Evolutionary conservation across 2,329 filamentous ascomycete genomes (phyloP).

Genomic region (Aspergillus flavus): DNA sequence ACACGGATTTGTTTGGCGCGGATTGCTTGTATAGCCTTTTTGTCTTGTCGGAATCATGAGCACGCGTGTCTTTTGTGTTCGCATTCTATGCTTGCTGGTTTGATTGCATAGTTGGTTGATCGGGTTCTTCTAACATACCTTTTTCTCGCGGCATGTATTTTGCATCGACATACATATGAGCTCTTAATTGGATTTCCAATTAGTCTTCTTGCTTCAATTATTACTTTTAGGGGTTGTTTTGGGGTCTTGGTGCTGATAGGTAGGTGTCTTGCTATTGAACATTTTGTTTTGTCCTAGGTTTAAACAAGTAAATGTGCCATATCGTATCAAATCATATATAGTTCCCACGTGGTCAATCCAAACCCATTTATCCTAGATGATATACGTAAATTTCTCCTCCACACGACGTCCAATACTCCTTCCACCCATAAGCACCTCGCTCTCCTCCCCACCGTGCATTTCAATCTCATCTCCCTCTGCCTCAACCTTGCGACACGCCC

Average conservation of each 20-base stretch:
- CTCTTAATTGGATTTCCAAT: not conserved
- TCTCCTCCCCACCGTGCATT: constrained; percentile 27
- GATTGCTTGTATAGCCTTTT: not conserved
- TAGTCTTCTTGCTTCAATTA: not conserved
- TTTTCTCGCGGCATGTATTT: not conserved
- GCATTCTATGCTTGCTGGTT: not conserved
- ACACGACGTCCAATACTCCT: constrained; percentile 11
- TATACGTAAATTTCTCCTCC: constrained; percentile 29
- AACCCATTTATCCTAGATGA: constrained; percentile 19
- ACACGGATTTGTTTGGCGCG: not conserved
- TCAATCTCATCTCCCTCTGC: constrained; percentile 15
- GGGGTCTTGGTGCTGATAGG: not conserved
- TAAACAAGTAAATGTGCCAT: not conserved
- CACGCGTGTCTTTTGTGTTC: not conserved
- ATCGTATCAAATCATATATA: not conserved
- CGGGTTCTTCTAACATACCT: not conserved
- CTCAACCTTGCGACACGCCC: constrained; percentile 48
- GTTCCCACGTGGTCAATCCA: not conserved
- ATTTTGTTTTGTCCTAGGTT: not conserved
- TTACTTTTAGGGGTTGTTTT: not conserved
- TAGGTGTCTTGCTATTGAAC: not conserved
- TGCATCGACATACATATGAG: not conserved
- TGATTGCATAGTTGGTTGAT: not conserved
- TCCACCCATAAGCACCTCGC: constrained; percentile 34
- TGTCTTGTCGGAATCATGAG: not conserved